These are phyloP conservation scores for Suhomyces panamericanus DNA, from an alignment of 1,139 yeast genomes.

Conservation along the genomic window DNA sequence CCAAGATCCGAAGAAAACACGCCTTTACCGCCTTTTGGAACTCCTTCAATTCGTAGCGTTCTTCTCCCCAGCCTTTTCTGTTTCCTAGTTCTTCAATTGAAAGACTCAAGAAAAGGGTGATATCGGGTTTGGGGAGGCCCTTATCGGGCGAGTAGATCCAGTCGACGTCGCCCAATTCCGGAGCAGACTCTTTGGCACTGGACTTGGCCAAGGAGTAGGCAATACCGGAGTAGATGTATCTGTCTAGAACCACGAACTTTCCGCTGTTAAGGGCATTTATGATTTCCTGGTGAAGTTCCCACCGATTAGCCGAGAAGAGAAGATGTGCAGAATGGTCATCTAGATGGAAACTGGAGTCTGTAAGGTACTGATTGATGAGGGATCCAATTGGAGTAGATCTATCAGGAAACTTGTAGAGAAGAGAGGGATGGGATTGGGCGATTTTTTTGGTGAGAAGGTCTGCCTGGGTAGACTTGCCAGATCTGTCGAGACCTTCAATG, in stretches of 20 bases:
- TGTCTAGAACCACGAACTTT: constrained; percentile 64
- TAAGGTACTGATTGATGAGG: constrained; percentile 72
- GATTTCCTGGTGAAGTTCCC: constrained; percentile 73
- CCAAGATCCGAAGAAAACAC: constrained; percentile 54
- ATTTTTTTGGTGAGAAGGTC: constrained; percentile 43
- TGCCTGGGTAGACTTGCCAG: constrained; percentile 94
- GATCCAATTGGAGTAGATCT: constrained; percentile 79
- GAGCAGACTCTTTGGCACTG: constrained; percentile 18
- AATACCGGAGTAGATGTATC: constrained; percentile 90
- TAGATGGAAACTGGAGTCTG: constrained; percentile 47
- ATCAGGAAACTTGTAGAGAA: constrained; percentile 79
- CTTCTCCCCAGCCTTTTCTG: constrained; percentile 88
- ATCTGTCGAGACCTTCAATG: constrained; percentile 90
- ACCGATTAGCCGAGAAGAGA: constrained; percentile 88
- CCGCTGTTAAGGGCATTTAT: constrained; percentile 51
- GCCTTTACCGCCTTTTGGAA: constrained; percentile 71
- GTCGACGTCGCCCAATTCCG: constrained; percentile 50
- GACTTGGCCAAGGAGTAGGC: constrained; percentile 88
- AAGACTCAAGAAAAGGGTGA: constrained; percentile 74
- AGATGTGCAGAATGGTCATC: constrained; percentile 83
- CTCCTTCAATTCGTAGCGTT: constrained; percentile 74
- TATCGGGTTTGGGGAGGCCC: constrained; percentile 87
- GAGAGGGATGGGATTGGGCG: constrained; percentile 26
- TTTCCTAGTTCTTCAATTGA: constrained; percentile 45
- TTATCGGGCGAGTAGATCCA: constrained; percentile 85